Base-by-base conservation (phyloP, 352 stramenopile genomes). In the Phytophthora fragariae region DNA sequence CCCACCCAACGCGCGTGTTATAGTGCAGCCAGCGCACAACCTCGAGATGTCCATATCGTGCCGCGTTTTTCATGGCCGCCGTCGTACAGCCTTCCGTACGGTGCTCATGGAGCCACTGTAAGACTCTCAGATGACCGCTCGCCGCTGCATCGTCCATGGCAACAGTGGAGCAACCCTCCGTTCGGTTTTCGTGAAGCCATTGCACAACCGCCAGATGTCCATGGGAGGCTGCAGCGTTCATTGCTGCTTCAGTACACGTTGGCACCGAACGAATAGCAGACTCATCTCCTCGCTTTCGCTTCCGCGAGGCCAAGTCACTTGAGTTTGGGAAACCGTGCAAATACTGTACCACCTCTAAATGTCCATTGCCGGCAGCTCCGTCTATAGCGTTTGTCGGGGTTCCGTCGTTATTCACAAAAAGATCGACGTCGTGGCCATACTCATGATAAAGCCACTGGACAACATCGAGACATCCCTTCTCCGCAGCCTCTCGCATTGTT, bases 321-420 rank as follows among this genome's bases (percentile, higher is more conserved):
- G 7, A 9, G 3, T 8, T 9, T 50, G 4, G 10, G 6, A 24
- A 27, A 24, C 65, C 27, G 7, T 65, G 21, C 7, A 83, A 62
- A 57, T 62, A 83, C 33, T 63, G 58, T 5, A 84, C 41, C 8
- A 82, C 47, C 6, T 66, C 55, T 1, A 82, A 24, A 21, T 78
- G 59, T 5, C 74, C 74, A 29, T 72, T 73, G 1, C 53, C 24
- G 1, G 76, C 76, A 11, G 76, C 76, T 0, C 14, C 39, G 14
- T 77, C 66, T 41, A 83, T 79, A 2, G 66, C 76, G 10, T 7
- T 31, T 29, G n/a, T 50, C 11, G 41, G 49, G 60, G 14, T 15
- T n/a, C 37, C 37, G 7, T 47, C 9, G 15, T 49, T 17, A 27
- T 27, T 11, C 7, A 29, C 31, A 31, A 46, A 60, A 52, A 21